phyloP scores from a whole-genome alignment of 2,329 filamentous ascomycete species.

The Fusarium multiceps region DNA sequence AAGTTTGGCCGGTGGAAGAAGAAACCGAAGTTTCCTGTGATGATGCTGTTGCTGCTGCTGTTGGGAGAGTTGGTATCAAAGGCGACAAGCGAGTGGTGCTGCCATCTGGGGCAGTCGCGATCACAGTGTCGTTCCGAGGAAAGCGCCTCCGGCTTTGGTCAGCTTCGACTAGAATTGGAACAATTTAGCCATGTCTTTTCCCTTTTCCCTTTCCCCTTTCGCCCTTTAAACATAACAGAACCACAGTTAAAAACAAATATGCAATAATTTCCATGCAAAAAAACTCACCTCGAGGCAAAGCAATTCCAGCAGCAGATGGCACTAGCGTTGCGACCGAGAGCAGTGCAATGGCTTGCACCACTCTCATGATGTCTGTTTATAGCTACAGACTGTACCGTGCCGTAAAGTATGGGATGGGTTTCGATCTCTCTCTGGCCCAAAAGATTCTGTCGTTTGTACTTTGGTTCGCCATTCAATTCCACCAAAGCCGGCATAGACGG shows the following conservation, averaged over 20 bases:
- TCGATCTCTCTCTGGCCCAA: conserved; percentile 2
- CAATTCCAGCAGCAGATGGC: conserved; percentile 26
- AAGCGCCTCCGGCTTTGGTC: conserved; percentile 24
- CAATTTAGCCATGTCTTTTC: conserved; percentile 10
- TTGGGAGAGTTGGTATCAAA: conserved; percentile 1
- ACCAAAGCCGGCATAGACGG: conserved; percentile 7
- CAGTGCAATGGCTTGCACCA: conserved; percentile 30
- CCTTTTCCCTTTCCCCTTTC: background rate
- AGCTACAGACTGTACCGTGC: background rate
- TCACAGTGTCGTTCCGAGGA: conserved; percentile 29
- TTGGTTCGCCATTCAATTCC: conserved; percentile 15
- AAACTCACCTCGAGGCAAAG: conserved; percentile 35
- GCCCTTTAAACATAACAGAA: background rate
- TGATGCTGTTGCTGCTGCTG: background rate
- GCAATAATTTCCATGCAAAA: background rate
- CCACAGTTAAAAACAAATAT: background rate
- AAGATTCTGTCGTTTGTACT: conserved; percentile 10
- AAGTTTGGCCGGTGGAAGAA: background rate
- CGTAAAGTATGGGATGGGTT: background rate
- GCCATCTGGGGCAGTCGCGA: conserved; percentile 15
- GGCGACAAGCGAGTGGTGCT: conserved; percentile 26
- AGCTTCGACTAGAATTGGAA: conserved; percentile 8
- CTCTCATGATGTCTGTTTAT: conserved; percentile 32
- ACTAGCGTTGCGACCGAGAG: conserved; percentile 33
- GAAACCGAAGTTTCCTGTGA: background rate